Evolutionary conservation across 352 stramenopile species (phyloP).

Genomic region (Phytophthora sansomeana): DNA sequence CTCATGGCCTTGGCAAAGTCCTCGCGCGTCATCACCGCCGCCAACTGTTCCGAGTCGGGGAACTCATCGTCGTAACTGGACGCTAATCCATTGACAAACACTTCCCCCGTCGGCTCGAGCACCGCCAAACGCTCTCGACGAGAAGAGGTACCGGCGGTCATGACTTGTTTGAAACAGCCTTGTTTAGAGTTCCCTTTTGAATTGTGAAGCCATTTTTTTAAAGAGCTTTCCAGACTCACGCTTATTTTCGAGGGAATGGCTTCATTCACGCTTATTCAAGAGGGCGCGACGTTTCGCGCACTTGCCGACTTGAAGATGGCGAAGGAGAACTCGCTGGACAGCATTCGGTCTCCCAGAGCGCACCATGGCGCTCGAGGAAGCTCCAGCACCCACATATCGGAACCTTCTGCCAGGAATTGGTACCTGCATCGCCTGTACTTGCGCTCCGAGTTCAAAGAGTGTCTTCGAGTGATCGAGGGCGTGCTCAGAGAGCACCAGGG

Average conservation of each 20-base stretch:
- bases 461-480: slow-evolving; percentile 90
- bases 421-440: slow-evolving; percentile 87
- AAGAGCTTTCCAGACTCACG: no score
- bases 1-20: slow-evolving; percentile 71
- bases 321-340: slow-evolving; percentile 47
- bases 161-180: no score
- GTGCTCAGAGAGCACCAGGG: slow-evolving; percentile 85
- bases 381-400: slow-evolving; percentile 31
- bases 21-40: slow-evolving; percentile 57
- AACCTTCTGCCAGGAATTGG: slow-evolving; percentile 81
- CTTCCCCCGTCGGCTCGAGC: slow-evolving; percentile 69
- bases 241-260: no score
- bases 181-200: no score
- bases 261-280: no score
- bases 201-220: no score
- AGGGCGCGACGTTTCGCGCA: slow-evolving; percentile 33
- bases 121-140: slow-evolving; percentile 46
- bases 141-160: slow-evolving; percentile 28
- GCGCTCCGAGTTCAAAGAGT: slow-evolving; percentile 90
- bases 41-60: slow-evolving; percentile 50
- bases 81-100: slow-evolving; percentile 84
- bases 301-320: slow-evolving; percentile 13
- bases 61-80: slow-evolving; percentile 83
- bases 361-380: slow-evolving; percentile 34
- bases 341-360: slow-evolving; percentile 64